Evolutionary conservation across 495 filamentous ascomycete species (phyloP).

Genomic region (Aspergillus campestris): DNA sequence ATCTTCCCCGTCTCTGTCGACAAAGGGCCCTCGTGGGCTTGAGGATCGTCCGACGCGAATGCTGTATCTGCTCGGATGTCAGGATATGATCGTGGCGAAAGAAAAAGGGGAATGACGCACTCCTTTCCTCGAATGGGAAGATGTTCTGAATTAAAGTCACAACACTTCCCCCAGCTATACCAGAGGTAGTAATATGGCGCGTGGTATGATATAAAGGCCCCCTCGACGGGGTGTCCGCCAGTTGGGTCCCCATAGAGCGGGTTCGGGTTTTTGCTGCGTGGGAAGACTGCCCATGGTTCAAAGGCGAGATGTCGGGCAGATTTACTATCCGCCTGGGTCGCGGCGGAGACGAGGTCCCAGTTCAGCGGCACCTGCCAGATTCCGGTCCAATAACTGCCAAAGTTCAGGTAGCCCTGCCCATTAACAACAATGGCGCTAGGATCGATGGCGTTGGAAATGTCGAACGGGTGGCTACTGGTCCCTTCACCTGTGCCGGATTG

Average conservation of each 20-base stretch:
- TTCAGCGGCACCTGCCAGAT: slow-evolving; percentile 56
- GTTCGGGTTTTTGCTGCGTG: slow-evolving; percentile 16
- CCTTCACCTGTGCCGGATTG: slow-evolving; percentile 29
- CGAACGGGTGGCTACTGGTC: slow-evolving; percentile 40
- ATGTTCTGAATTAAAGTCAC: slow-evolving; percentile 40
- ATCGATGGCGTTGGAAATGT: slow-evolving; percentile 68
- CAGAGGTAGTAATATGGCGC: slow-evolving; percentile 62
- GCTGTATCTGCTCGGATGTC: slow-evolving; percentile 25
- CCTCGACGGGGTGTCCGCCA: slow-evolving; percentile 33
- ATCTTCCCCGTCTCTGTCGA: slow-evolving; percentile 29
- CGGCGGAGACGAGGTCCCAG: slow-evolving; percentile 26
- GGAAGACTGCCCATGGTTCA: slow-evolving; percentile 17
- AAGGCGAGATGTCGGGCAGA: slow-evolving; percentile 26
- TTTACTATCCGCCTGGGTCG: slow-evolving; percentile 10
- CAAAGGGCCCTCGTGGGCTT: slow-evolving; percentile 29
- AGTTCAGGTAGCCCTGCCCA: slow-evolving; percentile 49
- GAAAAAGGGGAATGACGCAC: slow-evolving; percentile 29
- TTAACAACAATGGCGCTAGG: slow-evolving; percentile 45
- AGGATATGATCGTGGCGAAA: background rate
- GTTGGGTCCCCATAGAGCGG: slow-evolving; percentile 28
- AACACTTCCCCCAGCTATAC: slow-evolving; percentile 63
- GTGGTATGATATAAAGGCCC: slow-evolving; percentile 47
- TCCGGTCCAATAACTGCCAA: slow-evolving; percentile 66
- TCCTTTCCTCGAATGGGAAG: slow-evolving; percentile 51
- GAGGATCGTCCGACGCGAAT: slow-evolving; percentile 37